Base-by-base conservation (phyloP, 768 basidiomycete genomes). In the Leccinum subgranulosum region DNA sequence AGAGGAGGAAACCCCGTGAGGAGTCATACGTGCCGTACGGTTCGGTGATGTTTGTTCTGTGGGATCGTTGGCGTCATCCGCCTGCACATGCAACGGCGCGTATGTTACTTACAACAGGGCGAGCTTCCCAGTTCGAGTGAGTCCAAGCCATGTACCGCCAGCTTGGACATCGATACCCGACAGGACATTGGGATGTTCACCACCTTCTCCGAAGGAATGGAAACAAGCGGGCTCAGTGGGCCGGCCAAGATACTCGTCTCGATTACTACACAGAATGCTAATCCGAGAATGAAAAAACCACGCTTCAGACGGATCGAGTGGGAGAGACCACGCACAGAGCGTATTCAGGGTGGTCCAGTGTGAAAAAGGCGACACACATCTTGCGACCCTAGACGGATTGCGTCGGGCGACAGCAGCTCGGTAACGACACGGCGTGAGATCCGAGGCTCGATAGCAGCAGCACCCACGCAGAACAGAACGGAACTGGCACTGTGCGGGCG, bases 1-100 rank as follows among this genome's bases (percentile, higher is more conserved):
- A 80, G 50, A 84, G 77, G 61, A 94, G 77, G 54, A 76, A 74
- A 50, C 92, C 92, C 63, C 92, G 81, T 64, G 90, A 89, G 29
- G 81, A 81, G 55, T 71, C 59, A 61, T 80, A 82, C 50, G 71
- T 66, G 60, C 66, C 69, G 39, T 68, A 56, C n/a, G 82, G 76
- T 72, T 93, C 91, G 45, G 87, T 90, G 70, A 93, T 92, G 75
- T 94, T 93, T 19, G 92, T 94, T 69, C 90, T 92, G 74, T 58
- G 64, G 67, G 11, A 21, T 27, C 14, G 28, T 23, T 28, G 11
- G 10, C 25, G 36, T 33, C 5, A 15, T 19, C 4, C 9, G n/a
- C 8, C 1, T 11, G 53, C n/a, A 41, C 15, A n/a, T 19, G 15
- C 7, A 15, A 31, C 25, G 8, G 7, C 23, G 47, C 14, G 47